phyloP scores from a whole-genome alignment of 192 early-diverging fungal species.

The Backusella parvicylindrica region DNA sequence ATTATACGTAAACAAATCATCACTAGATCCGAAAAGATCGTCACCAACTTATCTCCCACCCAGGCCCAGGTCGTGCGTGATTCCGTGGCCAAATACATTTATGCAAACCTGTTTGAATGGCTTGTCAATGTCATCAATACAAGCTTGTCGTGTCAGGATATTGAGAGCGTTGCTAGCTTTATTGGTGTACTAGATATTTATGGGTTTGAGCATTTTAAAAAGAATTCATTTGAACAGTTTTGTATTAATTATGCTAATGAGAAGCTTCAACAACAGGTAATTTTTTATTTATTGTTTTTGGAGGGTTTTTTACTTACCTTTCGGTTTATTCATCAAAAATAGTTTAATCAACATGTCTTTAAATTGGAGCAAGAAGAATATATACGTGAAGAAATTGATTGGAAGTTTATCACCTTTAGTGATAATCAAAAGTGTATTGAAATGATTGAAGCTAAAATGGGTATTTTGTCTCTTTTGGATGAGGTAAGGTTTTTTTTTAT shows the following conservation, averaged over 20 bases:
- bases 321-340: not conserved
- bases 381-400: conserved; percentile 91
- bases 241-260: conserved; percentile 98
- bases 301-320: not conserved
- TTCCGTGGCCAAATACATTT: conserved; percentile 97
- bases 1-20: conserved; percentile 93
- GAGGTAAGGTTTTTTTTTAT: conserved; percentile 58
- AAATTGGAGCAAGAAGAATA: conserved; percentile 99
- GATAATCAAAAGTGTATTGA: conserved; percentile 99
- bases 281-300: not conserved
- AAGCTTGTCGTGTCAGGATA: conserved; percentile 63
- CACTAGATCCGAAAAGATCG: conserved; percentile 93
- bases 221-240: conserved; percentile 99
- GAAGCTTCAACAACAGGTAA: conserved; percentile 90
- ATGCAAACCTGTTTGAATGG: conserved; percentile 96
- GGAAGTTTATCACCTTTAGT: conserved; percentile 98
- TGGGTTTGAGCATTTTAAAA: conserved; percentile 99
- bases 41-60: conserved; percentile 68
- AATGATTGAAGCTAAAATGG: conserved; percentile 94
- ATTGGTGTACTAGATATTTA: conserved; percentile 99
- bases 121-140: conserved; percentile 88
- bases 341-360: conserved; percentile 99
- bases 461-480: conserved; percentile 91
- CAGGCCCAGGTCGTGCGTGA: conserved; percentile 84
- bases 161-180: conserved; percentile 51